phyloP scores from a whole-genome alignment of 225 moss, liverwort and hornwort species.

The Bryum argenteum region DNA sequence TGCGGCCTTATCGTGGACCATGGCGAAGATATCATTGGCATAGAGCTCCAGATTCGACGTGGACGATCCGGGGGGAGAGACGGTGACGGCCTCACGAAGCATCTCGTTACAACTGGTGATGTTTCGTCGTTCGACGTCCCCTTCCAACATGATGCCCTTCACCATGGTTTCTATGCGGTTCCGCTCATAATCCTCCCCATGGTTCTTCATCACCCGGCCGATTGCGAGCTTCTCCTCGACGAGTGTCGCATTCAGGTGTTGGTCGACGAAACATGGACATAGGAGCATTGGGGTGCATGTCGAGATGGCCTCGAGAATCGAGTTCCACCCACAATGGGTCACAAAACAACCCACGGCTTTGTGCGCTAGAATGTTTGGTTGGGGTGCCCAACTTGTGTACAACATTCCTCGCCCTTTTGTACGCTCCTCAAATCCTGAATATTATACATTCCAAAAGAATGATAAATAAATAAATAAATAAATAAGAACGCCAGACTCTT shows the following conservation, averaged over 20 bases:
- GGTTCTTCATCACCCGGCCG: not conserved
- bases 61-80: constrained; percentile 16
- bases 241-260: constrained; percentile 20
- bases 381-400: constrained; percentile 38
- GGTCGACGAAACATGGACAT: constrained; percentile 27
- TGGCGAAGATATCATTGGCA: not conserved
- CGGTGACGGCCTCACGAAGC: constrained; percentile 9
- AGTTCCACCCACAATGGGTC: constrained; percentile 53
- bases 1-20: not conserved
- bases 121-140: constrained; percentile 25
- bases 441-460: too few relatives aligned
- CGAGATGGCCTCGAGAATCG: constrained; percentile 37
- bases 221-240: not conserved
- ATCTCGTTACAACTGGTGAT: constrained; percentile 19
- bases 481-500: too few relatives aligned
- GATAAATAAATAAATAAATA: too few relatives aligned
- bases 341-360: constrained; percentile 40
- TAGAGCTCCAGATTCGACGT: constrained; percentile 13
- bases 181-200: not conserved
- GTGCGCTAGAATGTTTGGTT: constrained; percentile 30
- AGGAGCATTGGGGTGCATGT: constrained; percentile 32
- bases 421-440: constrained; percentile 41
- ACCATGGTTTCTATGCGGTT: constrained; percentile 6
- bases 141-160: constrained; percentile 14
- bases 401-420: constrained; percentile 29